Evolutionary conservation across 2,329 filamentous ascomycete genomes (phyloP).

Genomic region (Penicillium italicum): DNA sequence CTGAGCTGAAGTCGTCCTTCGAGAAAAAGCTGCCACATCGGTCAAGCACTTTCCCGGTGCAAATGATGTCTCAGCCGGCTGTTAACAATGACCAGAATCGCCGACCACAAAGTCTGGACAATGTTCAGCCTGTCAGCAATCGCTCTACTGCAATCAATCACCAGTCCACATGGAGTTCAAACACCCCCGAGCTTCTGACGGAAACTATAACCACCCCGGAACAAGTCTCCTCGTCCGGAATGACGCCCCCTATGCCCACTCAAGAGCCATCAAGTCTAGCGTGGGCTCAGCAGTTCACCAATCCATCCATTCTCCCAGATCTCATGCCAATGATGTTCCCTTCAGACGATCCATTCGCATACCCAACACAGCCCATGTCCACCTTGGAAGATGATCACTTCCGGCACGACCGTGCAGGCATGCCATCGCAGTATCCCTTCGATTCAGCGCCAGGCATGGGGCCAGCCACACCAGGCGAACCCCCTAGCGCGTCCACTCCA

Average conservation of each 20-base stretch:
- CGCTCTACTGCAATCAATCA: conserved; percentile 18
- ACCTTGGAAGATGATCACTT: conserved; percentile 45
- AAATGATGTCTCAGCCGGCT: conserved; percentile 27
- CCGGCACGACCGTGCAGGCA: conserved; percentile 27
- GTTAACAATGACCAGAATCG: conserved; percentile 22
- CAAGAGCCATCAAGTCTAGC: conserved; percentile 26
- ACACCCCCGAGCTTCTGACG: conserved; percentile 27
- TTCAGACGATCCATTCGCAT: conserved; percentile 50
- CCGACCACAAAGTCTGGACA: conserved; percentile 33
- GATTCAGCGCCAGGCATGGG: conserved; percentile 20
- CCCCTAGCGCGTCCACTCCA: conserved; percentile 20
- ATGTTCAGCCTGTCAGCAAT: conserved; percentile 21
- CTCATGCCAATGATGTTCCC: conserved; percentile 52
- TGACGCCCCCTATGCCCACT: conserved; percentile 22
- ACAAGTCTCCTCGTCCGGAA: conserved; percentile 16
- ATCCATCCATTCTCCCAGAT: conserved; percentile 41
- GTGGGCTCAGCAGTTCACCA: conserved; percentile 36
- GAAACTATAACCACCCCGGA: conserved; percentile 34
- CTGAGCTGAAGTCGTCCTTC: conserved; percentile 17
- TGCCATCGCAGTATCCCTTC: conserved; percentile 23
- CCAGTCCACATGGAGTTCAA: conserved; percentile 27
- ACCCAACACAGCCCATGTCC: conserved; percentile 49
- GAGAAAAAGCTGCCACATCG: conserved; percentile 30
- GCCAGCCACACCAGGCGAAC: conserved; percentile 16
- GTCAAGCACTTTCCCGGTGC: conserved; percentile 42